Conservation (phyloP, 805 yeast genomes). For the Candida ficus region DNA sequence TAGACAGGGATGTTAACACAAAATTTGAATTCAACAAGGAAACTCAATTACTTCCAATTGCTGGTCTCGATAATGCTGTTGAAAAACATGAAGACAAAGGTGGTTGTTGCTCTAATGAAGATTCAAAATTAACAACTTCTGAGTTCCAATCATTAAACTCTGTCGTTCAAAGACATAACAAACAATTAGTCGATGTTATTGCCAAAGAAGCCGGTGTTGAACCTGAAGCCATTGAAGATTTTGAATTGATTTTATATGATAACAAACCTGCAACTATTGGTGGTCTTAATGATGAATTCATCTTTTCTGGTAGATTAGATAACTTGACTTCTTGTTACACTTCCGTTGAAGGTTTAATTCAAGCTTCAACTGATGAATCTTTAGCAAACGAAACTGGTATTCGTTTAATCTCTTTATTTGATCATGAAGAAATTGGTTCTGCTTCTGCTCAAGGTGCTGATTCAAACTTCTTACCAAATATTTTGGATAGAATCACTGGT, state of each 20-base stretch:
- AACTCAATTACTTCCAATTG: constrained; percentile 79
- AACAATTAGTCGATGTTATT: constrained; percentile 60
- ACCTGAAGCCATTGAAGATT: constrained; percentile 69
- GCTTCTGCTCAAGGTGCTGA: constrained; percentile 95
- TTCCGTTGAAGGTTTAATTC: constrained; percentile 66
- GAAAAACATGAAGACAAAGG: constrained; percentile 17
- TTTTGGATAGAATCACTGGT: constrained; percentile 61
- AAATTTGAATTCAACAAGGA: constrained; percentile 90
- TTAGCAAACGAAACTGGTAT: constrained; percentile 51
- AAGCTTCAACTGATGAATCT: constrained; percentile 35
- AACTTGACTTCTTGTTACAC: constrained; percentile 85
- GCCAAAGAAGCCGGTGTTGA: constrained; percentile 58
- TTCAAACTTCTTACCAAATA: constrained; percentile 81
- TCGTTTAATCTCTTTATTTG: constrained; percentile 77
- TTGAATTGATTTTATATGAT: constrained; percentile 82
- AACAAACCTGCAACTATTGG: constrained; percentile 80
- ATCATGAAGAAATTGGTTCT: constrained; percentile 96
- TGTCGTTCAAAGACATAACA: constrained; percentile 71
- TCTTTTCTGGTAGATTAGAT: constrained; percentile 88
- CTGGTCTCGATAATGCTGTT: constrained; percentile 50
- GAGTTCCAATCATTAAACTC: constrained; percentile 62
- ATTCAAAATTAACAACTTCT: constrained; percentile 40
- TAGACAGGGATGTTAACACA: constrained; percentile 67
- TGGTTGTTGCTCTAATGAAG: constrained; percentile 46
- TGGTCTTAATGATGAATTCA: constrained; percentile 85